Evolutionary conservation across 1,139 yeast genomes (phyloP), one percentile per base, ranked within the genome.

Genomic region (Hemisphaericaspora lyxosophila): DNA sequence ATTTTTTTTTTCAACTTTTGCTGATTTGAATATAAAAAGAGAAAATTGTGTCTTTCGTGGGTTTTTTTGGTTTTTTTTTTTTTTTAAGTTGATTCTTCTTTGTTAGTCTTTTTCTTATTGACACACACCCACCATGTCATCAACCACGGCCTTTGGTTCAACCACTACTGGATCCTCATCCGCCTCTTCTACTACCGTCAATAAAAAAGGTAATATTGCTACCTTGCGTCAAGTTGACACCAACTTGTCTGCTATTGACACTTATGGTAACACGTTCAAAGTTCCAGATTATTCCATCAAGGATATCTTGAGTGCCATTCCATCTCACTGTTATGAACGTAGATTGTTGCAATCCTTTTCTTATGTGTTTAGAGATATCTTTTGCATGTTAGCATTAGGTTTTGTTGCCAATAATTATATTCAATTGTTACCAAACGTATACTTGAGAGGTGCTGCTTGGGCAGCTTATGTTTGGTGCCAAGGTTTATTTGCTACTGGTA

Each of bases 251-350:
- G 76, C 80, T 16, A 60, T 71, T 30, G 83, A 78, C 50, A 74
- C 82, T 22, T 55, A 62, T 43, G 85, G 85, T 33, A 70, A 77
- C 38, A 72, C 67, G 28, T 80, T 79, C 59, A 69, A 72, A 38
- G 85, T 73, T 7, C 85, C 86, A 7, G 83, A 80, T 54, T 80
- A 61, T 59, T 59, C 82, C 42, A 80, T 81, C 53, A 79, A 78
- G 65, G 82, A 80, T 37, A 74, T 81, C 38, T 63, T 81, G 38
- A 59, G 66, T 29, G 81, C 79, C 32, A 80, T 81, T 52, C 87
- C 87, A 36, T 59, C 73, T 36, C 77, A 78, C 51, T 80, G 85
- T 51, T 80, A 78, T 59, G 74, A 80, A 48, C 70, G 85, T 54
- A 67, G 73, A 38, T 57, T 78, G 39, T 48, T 62, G 31, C 58